phyloP scores from a whole-genome alignment of 176 grass and related monocot genomes.

The Oryza glumipatula region DNA sequence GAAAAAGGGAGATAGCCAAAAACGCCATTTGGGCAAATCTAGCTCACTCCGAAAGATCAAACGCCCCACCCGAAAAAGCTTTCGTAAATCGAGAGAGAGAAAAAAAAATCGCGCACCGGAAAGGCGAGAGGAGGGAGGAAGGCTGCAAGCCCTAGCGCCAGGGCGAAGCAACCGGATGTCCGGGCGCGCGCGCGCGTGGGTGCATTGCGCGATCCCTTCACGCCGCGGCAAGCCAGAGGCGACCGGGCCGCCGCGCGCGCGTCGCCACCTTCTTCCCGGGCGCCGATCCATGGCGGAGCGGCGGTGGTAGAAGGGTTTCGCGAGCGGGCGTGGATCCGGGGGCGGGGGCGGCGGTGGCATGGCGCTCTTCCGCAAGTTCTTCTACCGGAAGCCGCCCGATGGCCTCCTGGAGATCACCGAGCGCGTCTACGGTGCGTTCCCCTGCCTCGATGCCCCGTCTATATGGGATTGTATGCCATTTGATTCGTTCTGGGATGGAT shows the following conservation, averaged over 20 bases:
- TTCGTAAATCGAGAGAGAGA: background rate
- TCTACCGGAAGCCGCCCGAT: constrained; percentile 97
- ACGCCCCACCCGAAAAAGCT: background rate
- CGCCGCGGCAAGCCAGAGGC: constrained; percentile 37
- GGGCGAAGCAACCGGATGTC: constrained; percentile 33
- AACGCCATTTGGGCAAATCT: constrained; percentile 35
- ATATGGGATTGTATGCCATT: background rate
- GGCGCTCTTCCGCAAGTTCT: constrained; percentile 98
- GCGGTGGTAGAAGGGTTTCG: constrained; percentile 9
- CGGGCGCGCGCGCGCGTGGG: background rate
- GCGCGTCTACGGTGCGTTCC: constrained; percentile 82
- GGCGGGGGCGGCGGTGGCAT: constrained; percentile 30
- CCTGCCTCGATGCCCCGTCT: background rate
- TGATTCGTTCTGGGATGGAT: background rate
- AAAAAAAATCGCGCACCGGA: background rate
- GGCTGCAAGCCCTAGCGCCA: constrained; percentile 44
- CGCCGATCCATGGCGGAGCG: constrained; percentile 15
- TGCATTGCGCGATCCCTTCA: constrained; percentile 58
- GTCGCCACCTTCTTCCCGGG: background rate
- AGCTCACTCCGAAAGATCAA: constrained; percentile 45
- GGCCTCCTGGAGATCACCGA: constrained; percentile 96
- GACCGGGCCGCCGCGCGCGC: constrained; percentile 33
- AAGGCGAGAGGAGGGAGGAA: constrained; percentile 8
- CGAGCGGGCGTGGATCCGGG: constrained; percentile 42
- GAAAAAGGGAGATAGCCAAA: background rate